Evolutionary conservation across 139 green algal species (phyloP), one percentile per base, ranked within the genome.

Genomic region (Mesotaenium endlicherianum): DNA sequence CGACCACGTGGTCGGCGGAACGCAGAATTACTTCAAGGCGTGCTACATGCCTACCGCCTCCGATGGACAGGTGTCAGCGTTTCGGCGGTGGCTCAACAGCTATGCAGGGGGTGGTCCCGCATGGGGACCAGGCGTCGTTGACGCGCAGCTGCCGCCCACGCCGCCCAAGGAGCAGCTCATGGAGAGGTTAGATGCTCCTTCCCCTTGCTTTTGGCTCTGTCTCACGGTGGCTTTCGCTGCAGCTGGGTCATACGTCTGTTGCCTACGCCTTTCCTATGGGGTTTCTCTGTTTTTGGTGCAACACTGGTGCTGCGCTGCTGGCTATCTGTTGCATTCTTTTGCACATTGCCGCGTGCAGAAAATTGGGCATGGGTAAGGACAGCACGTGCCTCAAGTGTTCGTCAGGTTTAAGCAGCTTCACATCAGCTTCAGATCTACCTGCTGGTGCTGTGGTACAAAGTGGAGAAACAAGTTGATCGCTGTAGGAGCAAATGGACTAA

Each of bases 51-150:
- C 80, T 2, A 86, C 80, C 17, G 41, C 16, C 8, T 50, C 80
- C 20, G 80, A 85, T 81, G 45, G 70, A 6, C 67, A 84, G 26
- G 78, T 85, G n/a, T 38, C 70, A 39, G 78, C 78, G 0, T 85
- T 82, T n/a, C 70, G 78, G 20, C 44, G 72, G 20, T 85, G 78
- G 78, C 30, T 85, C 11, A n/a, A 68, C 3, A 85, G 5, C 20
- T 81, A 70, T 3, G 78, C 39, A 20, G 47, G 49, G 5, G 75
- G 43, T 17, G 26, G 75, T 0, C 39, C 44, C 5, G 4, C 42
- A 30, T 82, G 75, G 75, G 44, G 44, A 1, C 6, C 47, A n/a
- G 38, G 50, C 0, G 47, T 75, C 39, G n/a, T n/a, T n/a, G 50
- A 82, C 42, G 38, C 55, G 8, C 39, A 43, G 50, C 42, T 82